Percentiles rank a stretch among this genome's conserved stretches.
These are phyloP conservation scores for Sordaria brevicollis DNA, from an alignment of 495 filamentous ascomycete genomes.

Conservation along the genomic window DNA sequence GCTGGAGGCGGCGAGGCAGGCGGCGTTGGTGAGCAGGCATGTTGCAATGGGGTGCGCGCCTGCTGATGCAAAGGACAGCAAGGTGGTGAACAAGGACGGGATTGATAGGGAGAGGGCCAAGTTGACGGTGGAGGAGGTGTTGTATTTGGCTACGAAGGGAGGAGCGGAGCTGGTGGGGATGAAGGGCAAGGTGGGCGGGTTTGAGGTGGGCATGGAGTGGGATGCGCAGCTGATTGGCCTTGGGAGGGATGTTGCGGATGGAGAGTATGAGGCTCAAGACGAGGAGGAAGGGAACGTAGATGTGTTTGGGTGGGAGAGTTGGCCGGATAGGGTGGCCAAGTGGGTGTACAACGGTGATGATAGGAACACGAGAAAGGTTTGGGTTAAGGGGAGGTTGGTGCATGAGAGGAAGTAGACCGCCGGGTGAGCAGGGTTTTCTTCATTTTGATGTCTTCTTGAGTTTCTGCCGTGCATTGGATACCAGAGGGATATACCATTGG, in stretches of 20 bases:
- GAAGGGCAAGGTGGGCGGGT: conserved; percentile 55
- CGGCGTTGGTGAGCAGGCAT: conserved; percentile 61
- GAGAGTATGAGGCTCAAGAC: conserved; percentile 14
- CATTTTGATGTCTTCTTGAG: neutral
- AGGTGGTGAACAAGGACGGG: neutral
- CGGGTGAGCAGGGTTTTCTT: neutral
- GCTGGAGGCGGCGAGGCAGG: conserved; percentile 69
- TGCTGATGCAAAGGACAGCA: neutral
- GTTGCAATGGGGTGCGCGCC: conserved; percentile 36
- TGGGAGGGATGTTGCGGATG: conserved; percentile 29
- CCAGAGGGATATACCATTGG: neutral
- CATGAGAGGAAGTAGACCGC: conserved; percentile 40
- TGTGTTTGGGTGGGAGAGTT: conserved; percentile 76
- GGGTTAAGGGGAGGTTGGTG: conserved; percentile 70
- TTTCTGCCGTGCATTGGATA: neutral
- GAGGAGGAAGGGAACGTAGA: conserved; percentile 50
- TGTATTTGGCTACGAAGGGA: conserved; percentile 75
- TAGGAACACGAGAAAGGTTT: conserved; percentile 67
- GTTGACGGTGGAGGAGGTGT: conserved; percentile 71
- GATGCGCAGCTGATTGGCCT: conserved; percentile 75
- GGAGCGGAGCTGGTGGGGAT: conserved; percentile 72
- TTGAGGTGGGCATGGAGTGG: conserved; percentile 81
- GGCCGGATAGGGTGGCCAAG: conserved; percentile 70
- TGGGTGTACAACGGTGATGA: conserved; percentile 88
- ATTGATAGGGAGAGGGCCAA: conserved; percentile 36